Percentiles rank a stretch among this genome's conserved stretches.
phyloP scores from a whole-genome alignment of 768 basidiomycete genomes.

The Tephrocybe sp. region DNA sequence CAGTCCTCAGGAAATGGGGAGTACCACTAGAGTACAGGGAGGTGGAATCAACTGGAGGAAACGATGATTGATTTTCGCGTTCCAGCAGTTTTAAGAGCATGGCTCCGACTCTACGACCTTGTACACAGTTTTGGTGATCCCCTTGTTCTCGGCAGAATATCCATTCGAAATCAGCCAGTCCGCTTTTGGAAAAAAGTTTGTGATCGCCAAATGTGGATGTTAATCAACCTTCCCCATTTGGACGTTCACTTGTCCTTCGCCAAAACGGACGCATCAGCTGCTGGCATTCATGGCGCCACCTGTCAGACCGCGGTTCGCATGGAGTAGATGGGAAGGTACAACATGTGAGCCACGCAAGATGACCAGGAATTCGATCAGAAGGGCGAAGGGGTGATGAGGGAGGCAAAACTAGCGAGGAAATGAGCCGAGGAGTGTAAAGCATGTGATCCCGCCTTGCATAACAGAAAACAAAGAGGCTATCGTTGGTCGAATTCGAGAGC shows the following conservation, averaged over 20 bases:
- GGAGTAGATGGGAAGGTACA: background rate
- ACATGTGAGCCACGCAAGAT: slow-evolving; percentile 5
- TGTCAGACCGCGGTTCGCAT: too few species aligned
- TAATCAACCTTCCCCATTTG: slow-evolving; percentile 27
- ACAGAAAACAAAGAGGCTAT: slow-evolving; percentile 4
- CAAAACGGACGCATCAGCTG: slow-evolving; percentile 22
- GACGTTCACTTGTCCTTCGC: slow-evolving; percentile 32
- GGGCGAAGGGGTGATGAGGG: slow-evolving; percentile 9
- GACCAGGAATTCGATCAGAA: slow-evolving; percentile 10
- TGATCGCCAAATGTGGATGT: slow-evolving; percentile 15
- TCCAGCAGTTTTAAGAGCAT: slow-evolving; percentile 37
- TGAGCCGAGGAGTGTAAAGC: background rate
- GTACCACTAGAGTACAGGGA: slow-evolving; percentile 28
- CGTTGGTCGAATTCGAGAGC: background rate
- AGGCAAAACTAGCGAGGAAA: background rate
- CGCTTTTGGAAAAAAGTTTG: slow-evolving; percentile 27
- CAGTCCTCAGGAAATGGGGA: slow-evolving; percentile 19
- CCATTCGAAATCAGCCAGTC: slow-evolving; percentile 9
- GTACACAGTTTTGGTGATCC: slow-evolving; percentile 42
- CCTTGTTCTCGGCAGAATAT: slow-evolving; percentile 35
- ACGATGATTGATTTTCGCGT: slow-evolving; percentile 13
- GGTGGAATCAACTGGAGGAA: slow-evolving; percentile 31
- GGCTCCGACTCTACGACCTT: slow-evolving; percentile 31
- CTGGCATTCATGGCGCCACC: background rate
- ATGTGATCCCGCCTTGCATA: background rate